Conservation (phyloP, 495 filamentous ascomycete genomes). For the Trichocladium uniseriatum region DNA sequence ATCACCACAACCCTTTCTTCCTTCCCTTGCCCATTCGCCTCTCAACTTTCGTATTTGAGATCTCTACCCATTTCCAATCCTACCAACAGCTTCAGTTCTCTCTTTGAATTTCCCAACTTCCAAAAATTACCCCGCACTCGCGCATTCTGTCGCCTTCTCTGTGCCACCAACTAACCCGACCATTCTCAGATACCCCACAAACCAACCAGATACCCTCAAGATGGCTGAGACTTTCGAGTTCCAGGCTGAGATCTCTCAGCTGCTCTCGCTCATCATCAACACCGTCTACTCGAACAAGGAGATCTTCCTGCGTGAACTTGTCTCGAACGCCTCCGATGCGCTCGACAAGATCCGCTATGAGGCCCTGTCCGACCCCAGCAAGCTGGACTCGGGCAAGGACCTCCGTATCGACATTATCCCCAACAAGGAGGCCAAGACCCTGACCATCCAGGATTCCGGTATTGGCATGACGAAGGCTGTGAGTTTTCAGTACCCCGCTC, state of each 20-base stretch:
- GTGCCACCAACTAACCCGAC: not conserved
- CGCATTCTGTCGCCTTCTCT: not conserved
- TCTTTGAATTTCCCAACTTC: not conserved
- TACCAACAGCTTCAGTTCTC: not conserved
- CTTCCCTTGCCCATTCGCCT: not conserved
- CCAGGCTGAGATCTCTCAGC: constrained; percentile 99
- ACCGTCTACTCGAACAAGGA: constrained; percentile 99
- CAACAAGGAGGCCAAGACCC: constrained; percentile 90
- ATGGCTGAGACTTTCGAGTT: constrained; percentile 99
- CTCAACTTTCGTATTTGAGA: too few relatives aligned
- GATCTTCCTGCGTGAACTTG: constrained; percentile 96
- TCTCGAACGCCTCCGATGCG: constrained; percentile 97
- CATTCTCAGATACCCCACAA: constrained; percentile 19
- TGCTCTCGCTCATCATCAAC: constrained; percentile 98
- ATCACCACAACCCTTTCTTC: not conserved
- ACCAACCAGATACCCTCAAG: constrained; percentile 33
- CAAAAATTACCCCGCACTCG: not conserved
- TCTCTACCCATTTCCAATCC: not conserved
- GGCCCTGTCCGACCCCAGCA: constrained; percentile 89
- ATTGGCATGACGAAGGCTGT: constrained; percentile 99
- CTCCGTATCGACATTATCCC: constrained; percentile 97
- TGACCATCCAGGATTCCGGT: constrained; percentile 94
- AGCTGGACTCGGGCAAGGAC: constrained; percentile 94
- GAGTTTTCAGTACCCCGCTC: constrained; percentile 37
- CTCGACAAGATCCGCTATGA: constrained; percentile 99